Evolutionary conservation across 139 green algal genomes (phyloP).

Genomic region (Chlorella sp.): DNA sequence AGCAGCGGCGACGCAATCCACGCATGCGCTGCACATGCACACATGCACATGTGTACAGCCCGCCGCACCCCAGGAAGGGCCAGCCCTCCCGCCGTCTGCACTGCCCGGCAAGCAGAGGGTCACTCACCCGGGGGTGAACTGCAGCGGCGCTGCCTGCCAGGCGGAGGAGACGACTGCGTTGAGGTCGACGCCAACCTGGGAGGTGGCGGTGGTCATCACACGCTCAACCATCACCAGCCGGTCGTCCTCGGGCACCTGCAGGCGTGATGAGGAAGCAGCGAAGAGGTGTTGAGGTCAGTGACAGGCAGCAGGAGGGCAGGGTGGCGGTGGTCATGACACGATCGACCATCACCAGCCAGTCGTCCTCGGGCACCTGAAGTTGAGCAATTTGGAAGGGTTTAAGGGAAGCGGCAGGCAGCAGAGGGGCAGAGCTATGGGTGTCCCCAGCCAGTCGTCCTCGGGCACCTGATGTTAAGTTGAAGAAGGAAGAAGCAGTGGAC

Average conservation of each 20-base stretch:
- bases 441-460: conserved; percentile 60
- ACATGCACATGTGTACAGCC: too few species aligned
- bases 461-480: too few species aligned
- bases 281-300: conserved; percentile 90
- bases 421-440: too few species aligned
- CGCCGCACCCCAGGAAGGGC: neutral
- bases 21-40: too few species aligned
- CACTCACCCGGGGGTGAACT: conserved; percentile 77
- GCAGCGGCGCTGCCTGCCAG: conserved; percentile 79
- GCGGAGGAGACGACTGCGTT: conserved; percentile 76
- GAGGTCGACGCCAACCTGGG: conserved; percentile 84
- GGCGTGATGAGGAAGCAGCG: too few species aligned
- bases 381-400: conserved; percentile 71
- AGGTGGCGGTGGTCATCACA: conserved; percentile 61
- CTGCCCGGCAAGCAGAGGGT: neutral
- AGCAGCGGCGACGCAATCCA: too few species aligned
- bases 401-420: conserved; percentile 86
- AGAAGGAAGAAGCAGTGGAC: too few species aligned
- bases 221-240: conserved; percentile 58
- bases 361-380: conserved; percentile 58
- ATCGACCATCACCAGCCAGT: conserved; percentile 60
- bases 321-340: conserved; percentile 60
- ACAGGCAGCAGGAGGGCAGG: conserved; percentile 78
- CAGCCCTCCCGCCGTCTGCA: neutral
- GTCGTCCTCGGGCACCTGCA: conserved; percentile 61